Conservation (phyloP, 768 basidiomycete species). For the Mycena pura region DNA sequence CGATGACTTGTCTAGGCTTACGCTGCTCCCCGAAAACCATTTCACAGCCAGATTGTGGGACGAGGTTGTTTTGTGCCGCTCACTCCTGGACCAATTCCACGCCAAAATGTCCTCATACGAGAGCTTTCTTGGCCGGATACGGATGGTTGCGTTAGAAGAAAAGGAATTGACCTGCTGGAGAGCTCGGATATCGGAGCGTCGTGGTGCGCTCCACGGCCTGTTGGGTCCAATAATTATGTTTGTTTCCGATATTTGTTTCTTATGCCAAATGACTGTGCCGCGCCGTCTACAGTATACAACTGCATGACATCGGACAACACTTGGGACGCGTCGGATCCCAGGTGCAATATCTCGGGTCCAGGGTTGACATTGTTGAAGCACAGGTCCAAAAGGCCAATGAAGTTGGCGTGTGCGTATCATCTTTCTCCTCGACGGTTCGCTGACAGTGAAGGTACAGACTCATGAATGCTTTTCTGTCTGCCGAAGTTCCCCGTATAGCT, state of each 20-base stretch:
- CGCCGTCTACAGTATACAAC: slow-evolving; percentile 6
- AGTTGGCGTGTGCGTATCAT: slow-evolving; percentile 4
- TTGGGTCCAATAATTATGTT: slow-evolving; percentile 1
- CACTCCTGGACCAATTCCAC: slow-evolving; percentile 4
- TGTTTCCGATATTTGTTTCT: slow-evolving; percentile 4
- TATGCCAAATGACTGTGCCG: neutral
- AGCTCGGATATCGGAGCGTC: slow-evolving; percentile 4
- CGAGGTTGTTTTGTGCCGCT: slow-evolving; percentile 10
- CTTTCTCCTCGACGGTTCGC: neutral
- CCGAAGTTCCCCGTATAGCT: neutral
- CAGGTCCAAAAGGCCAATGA: neutral
- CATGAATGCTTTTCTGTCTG: neutral
- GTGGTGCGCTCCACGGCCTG: neutral
- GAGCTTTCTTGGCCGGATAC: neutral
- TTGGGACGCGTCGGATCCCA: slow-evolving; percentile 7
- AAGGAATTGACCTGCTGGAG: slow-evolving; percentile 6
- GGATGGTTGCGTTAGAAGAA: slow-evolving; percentile 3
- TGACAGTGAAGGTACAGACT: neutral
- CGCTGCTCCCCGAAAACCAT: neutral
- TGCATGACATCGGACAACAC: slow-evolving; percentile 4
- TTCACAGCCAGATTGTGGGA: slow-evolving; percentile 6
- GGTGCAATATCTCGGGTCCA: slow-evolving; percentile 3
- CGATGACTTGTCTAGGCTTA: neutral
- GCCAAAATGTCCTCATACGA: slow-evolving; percentile 3
- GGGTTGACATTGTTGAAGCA: neutral